Evolutionary conservation across 345 rosid species (phyloP), one percentile per base, ranked within the genome.

Genomic region (Lepidium sativum): DNA sequence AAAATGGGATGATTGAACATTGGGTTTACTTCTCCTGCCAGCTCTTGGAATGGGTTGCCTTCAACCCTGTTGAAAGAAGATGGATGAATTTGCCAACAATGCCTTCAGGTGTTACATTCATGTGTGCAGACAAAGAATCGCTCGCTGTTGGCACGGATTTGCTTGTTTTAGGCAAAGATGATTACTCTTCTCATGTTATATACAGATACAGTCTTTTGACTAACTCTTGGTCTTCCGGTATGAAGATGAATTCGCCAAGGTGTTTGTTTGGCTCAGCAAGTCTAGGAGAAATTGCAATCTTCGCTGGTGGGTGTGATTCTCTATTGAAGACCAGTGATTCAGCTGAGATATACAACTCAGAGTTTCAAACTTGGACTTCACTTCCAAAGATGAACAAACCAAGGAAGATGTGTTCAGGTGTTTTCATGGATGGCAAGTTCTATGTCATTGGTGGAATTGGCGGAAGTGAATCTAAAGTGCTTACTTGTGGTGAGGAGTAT

Each of bases 1-100:
- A 65, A 51, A 76, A 58, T 59, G 76, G 67, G 17, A 68, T 78
- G 0, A 56, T 79, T 1, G 94, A 86, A 9, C 87, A 84, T 43
- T 92, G 98, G 98, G 80, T 87, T 10, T 92, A 89, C 78, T 84
- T 89, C 75, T 85, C 96, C 0, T 84, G 92, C 60, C 70, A 75
- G 60, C 80, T 76, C 43, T 49, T 76, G 16, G 82, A 84, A 59
- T 92, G 98, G 98, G 91, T 82, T 65, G 86, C 86, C 33, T 87
- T 81, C 70, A 86, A 89, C 70, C 96, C 98, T 10, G 44, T 72
- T 60, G 65, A 63, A 11, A 2, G 67, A 17, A 66, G 80, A 16
- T 89, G 97, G 96, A 78, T 84, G 84, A 70, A 67, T 56, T 16
- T 92, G 52, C 98, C 96, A 2, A 77, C 27, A 40, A 80, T 92